Evolutionary conservation across 768 basidiomycete genomes (phyloP).

Genomic region (Lanmaoa rubissima): DNA sequence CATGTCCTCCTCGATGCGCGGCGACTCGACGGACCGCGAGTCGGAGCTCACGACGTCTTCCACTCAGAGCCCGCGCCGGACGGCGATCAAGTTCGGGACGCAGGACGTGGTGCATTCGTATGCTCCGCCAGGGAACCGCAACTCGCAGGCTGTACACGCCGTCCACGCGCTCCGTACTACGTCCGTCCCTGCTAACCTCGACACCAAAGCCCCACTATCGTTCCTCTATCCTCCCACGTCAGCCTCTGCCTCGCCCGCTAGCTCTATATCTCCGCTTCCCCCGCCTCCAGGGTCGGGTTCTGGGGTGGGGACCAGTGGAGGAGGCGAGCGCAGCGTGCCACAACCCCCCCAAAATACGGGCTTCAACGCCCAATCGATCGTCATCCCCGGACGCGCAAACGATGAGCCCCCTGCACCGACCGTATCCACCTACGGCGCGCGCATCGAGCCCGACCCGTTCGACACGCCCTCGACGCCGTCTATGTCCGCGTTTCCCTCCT

Average conservation of each 20-base stretch:
- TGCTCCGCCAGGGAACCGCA: constrained; percentile 52
- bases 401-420: constrained; percentile 34
- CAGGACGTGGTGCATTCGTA: constrained; percentile 78
- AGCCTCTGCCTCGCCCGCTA: not conserved
- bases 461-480: constrained; percentile 30
- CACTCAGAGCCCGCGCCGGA: constrained; percentile 36
- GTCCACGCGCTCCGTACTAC: constrained; percentile 36
- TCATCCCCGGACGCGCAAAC: constrained; percentile 24
- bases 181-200: constrained; percentile 17
- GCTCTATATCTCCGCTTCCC: constrained; percentile 9
- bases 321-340: constrained; percentile 1
- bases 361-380: constrained; percentile 18
- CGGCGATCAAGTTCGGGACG: constrained; percentile 75
- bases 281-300: constrained; percentile 12
- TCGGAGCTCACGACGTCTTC: constrained; percentile 30
- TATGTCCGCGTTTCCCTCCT: constrained; percentile 24
- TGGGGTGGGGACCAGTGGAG: not conserved
- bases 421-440: constrained; percentile 6
- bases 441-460: constrained; percentile 26
- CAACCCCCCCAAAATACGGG: constrained; percentile 28
- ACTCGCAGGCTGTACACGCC: constrained; percentile 28
- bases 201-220: constrained; percentile 9
- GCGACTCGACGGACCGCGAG: constrained; percentile 40
- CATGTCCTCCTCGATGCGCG: constrained; percentile 44
- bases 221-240: constrained; percentile 28